These are phyloP conservation scores for Boletus rubropictus DNA, from an alignment of 768 basidiomycete species.

Conservation along the genomic window DNA sequence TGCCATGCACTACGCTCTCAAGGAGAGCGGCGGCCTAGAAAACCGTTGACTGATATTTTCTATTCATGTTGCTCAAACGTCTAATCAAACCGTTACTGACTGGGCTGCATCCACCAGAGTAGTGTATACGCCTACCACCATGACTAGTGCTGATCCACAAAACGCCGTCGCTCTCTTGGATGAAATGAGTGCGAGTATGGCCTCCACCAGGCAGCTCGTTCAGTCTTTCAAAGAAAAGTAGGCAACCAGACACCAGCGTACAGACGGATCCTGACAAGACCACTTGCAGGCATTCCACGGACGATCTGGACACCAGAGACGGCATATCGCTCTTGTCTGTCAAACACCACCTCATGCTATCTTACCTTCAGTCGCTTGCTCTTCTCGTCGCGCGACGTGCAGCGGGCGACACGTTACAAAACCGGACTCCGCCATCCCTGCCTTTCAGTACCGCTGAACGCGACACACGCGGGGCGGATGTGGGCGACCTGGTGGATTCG, in stretches of 20 bases:
- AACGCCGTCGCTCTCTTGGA: slow-evolving; percentile 32
- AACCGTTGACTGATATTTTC: slow-evolving; percentile 51
- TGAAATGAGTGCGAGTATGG: slow-evolving; percentile 59
- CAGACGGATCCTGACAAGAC: slow-evolving; percentile 12
- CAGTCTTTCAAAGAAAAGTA: slow-evolving; percentile 53
- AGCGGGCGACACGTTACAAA: slow-evolving; percentile 55
- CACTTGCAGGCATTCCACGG: slow-evolving; percentile 24
- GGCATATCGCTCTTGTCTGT: slow-evolving; percentile 90
- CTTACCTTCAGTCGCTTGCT: slow-evolving; percentile 79
- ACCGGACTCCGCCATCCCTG: slow-evolving; percentile 43
- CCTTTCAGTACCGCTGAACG: slow-evolving; percentile 53
- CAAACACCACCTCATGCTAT: slow-evolving; percentile 79
- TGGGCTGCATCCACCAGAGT: background rate
- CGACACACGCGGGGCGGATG: slow-evolving; percentile 45
- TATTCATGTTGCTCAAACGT: background rate
- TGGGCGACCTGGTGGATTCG: slow-evolving; percentile 73
- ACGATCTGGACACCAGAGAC: slow-evolving; percentile 50
- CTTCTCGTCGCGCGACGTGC: slow-evolving; percentile 68
- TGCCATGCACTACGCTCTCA: slow-evolving; percentile 49
- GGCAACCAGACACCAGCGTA: slow-evolving; percentile 12
- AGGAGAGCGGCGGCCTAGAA: slow-evolving; percentile 55
- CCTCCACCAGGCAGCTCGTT: slow-evolving; percentile 53
- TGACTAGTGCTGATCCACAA: slow-evolving; percentile 17
- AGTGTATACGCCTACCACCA: slow-evolving; percentile 4
- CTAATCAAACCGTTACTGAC: slow-evolving; percentile 6